phyloP scores from a whole-genome alignment of 1,139 yeast genomes.

The Ogataea hybrid region DNA sequence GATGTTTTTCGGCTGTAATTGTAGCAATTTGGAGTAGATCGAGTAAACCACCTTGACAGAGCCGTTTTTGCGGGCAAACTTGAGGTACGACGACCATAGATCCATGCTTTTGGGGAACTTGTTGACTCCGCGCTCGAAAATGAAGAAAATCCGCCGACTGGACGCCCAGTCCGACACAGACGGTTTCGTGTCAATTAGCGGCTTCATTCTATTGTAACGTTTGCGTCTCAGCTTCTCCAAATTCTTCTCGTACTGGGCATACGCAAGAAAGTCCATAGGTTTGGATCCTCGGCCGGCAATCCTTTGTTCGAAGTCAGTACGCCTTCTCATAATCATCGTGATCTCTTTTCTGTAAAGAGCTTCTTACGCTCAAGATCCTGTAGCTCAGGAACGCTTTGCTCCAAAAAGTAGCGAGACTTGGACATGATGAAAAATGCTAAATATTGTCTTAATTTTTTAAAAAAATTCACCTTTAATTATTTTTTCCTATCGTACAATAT shows the following conservation, averaged over 20 bases:
- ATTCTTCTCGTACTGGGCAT: slow-evolving; percentile 78
- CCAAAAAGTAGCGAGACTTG: slow-evolving; percentile 56
- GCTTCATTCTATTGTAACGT: slow-evolving; percentile 61
- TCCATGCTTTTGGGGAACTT: slow-evolving; percentile 76
- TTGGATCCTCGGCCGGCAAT: slow-evolving; percentile 81
- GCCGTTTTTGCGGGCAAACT: slow-evolving; percentile 69
- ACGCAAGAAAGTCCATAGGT: slow-evolving; percentile 73
- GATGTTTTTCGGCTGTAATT: slow-evolving; percentile 86
- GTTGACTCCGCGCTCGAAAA: slow-evolving; percentile 79
- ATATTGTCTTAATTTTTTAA: slow-evolving; percentile 2
- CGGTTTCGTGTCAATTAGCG: slow-evolving; percentile 48
- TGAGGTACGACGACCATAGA: slow-evolving; percentile 77
- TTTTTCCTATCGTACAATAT: slow-evolving; percentile 4
- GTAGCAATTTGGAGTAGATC: slow-evolving; percentile 74
- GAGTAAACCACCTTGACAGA: slow-evolving; percentile 80
- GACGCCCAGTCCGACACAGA: slow-evolving; percentile 89
- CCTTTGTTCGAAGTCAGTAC: slow-evolving; percentile 95
- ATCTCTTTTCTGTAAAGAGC: slow-evolving; percentile 80
- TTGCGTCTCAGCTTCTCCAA: slow-evolving; percentile 77
- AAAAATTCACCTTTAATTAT: slow-evolving; percentile 1
- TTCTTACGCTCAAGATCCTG: slow-evolving; percentile 84
- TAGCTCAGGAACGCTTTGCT: slow-evolving; percentile 84
- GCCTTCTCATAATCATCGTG: slow-evolving; percentile 81
- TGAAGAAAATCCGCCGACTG: slow-evolving; percentile 73
- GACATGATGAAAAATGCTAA: slow-evolving; percentile 1